Evolutionary conservation across 2,329 filamentous ascomycete genomes (phyloP), one percentile per base, ranked within the genome.

Genomic region (Arthrobotrys pseudoclavata): DNA sequence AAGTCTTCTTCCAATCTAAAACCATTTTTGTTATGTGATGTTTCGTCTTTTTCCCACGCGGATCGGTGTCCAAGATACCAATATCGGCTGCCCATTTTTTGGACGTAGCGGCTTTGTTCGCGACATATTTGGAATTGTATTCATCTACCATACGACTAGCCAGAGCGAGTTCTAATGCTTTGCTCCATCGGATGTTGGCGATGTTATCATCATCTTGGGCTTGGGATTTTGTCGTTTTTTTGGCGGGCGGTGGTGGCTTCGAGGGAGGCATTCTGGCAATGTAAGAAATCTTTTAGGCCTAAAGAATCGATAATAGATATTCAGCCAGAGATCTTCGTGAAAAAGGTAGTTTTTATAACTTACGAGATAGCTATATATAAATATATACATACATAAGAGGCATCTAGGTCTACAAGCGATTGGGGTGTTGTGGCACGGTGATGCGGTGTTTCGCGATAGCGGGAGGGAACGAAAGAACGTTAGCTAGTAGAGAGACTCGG

Each of bases 21-120:
- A 60, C 55, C 55, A 60, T 60, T 13, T 60, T 60, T 3, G 55
- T 60, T 18, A 60, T 60, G 26, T 60, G 55, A n/a, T 60, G 55
- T 34, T 60, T 60, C 22, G 55, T 60, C 55, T 60, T 60, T 13
- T 60, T 60, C 18, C 55, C 55, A 12, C 55, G 55, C 34, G 55
- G 55, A 26, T 60, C 55, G 10, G 55, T 9, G 6, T 60, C 55
- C 5, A 60, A 20, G 4, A 60, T 60, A 15, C 55, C 55, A 10
- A 60, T 60, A 20, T 60, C 55, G 4, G 18, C 12, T 1, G 55
- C 55, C 55, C 55, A 60, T 42, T 18, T 40, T 26, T 60, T 60
- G n/a, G 55, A 60, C 7, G 55, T 60, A 1, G 55, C 31, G 31
- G 55, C 55, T 26, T 60, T 60, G 20, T 60, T 60, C 5, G 55